Evolutionary conservation across 2,329 filamentous ascomycete genomes (phyloP), one percentile per base, ranked within the genome.

Genomic region (Calycina herbarum): DNA sequence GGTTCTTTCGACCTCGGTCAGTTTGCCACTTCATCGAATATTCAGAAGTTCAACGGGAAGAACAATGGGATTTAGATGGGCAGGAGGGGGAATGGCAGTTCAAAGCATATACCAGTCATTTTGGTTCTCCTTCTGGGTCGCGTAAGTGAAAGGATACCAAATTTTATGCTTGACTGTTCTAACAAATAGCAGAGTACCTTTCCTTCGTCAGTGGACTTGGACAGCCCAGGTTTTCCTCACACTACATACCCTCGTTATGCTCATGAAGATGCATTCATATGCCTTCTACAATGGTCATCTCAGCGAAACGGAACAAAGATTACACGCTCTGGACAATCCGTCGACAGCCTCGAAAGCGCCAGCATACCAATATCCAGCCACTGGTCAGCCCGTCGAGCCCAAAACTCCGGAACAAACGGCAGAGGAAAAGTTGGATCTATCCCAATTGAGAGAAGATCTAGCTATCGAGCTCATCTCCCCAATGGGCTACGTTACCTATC

Each of bases 191-290:
- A 85, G 83, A 64, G 87, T 93, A 75, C 95, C 95, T 0, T 98
- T 98, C 70, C 78, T 89, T 72, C 83, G 96, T 8, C 84, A 90
- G 61, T 99, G 95, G 95, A 92, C 93, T 2, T 99, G 95, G 95
- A 99, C 95, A 0, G 89, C 94, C 2, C 95, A 98, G 76, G 95
- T 99, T 48, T 99, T 96, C 77, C 86, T 99, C 72, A 90, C 94
- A 11, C 82, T 99, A 40, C 95, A 99, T 78, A 90, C 93, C 56
- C 87, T 99, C 79, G 90, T 92, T 7, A 83, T 99, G 24, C 87
- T 97, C 61, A 99, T 99, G 95, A 99, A 99, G 82, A 95, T 98
- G 88, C 95, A 99, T 78, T 97, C 94, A 5, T 99, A 97, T 75
- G 91, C 93, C 29, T 99, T 98, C 78, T 99, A 99, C 81, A 98